Percentiles rank a stretch among this genome's conserved stretches.
These are phyloP conservation scores for Coemansia sp. DNA, from an alignment of 192 early-diverging fungal genomes.

Conservation along the genomic window DNA sequence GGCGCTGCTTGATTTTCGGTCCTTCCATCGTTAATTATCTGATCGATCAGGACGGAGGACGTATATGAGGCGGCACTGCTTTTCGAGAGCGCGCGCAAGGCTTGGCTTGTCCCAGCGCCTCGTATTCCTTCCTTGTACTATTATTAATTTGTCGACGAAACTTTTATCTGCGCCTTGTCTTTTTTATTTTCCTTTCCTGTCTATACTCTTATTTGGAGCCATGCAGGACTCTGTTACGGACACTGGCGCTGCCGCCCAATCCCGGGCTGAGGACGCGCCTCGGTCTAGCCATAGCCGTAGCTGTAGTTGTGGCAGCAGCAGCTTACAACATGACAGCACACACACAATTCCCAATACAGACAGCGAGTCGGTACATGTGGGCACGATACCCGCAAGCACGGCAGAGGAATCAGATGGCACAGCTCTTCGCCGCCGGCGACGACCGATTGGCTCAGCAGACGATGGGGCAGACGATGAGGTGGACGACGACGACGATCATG, in stretches of 20 bases:
- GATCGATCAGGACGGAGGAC: neutral
- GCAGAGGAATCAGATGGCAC: neutral
- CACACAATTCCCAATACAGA: neutral
- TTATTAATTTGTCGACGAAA: too few relatives aligned
- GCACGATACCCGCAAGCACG: neutral
- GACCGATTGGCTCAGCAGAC: neutral
- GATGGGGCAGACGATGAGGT: neutral
- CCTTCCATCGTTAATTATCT: neutral
- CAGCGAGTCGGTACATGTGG: neutral
- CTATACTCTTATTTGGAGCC: neutral
- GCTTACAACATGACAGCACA: neutral
- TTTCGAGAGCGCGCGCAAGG: neutral
- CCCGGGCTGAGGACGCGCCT: neutral
- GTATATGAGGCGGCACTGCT: neutral
- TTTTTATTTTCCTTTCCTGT: neutral
- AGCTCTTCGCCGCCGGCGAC: slow-evolving; percentile 2
- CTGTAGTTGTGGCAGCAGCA: too few relatives aligned
- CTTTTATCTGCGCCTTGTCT: neutral
- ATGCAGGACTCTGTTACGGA: neutral
- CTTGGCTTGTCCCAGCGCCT: neutral
- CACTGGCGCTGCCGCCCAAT: neutral
- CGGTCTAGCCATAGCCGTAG: neutral
- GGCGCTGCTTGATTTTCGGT: too few relatives aligned
- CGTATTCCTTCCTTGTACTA: too few relatives aligned
- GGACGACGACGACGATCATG: neutral